Base-by-base conservation (phyloP, 371 early-diverging fungal species). In the Mucor velutinosus region DNA sequence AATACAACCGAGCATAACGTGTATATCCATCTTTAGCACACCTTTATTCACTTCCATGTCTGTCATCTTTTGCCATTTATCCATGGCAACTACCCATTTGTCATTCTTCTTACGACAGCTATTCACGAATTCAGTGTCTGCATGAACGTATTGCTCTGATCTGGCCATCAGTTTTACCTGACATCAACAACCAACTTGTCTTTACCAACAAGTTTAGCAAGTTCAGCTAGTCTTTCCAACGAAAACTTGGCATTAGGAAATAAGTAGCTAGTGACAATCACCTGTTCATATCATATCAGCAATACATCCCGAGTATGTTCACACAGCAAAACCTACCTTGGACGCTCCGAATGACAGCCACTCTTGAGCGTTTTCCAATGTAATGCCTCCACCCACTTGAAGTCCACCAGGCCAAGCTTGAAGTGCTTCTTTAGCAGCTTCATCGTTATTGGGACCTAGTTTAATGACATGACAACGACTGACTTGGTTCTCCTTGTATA, bases 331-430 rank as follows among this genome's bases (percentile, higher is more conserved):
- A 7, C 59, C 27, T 69, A 88, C 90, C 84, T 95, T 95, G 69
- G 85, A 81, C 1, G 98, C 97, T 33, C 97, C 97, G 19, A 78
- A 74, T 43, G 88, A 88, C 7, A 99, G 69, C 99, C 99, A 99
- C 53, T 83, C 58, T 56, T 81, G 78, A 4, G 97, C 97, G 78
- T 97, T 97, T 7, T 92, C 94, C 0, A 85, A 63, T 0, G 85
- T 93, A 64, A 99, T 96, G 30, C 98, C 97, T n/a, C 99, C 99
- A 58, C 98, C 99, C 7, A 97, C 76, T 73, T 97, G 98, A 51
- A 99, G 81, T 8, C 90, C 91, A 25, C 79, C 76, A 12, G 96
- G 97, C 96, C 97, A 97, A 14, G 91, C 85, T 8, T 65, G 72
- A 37, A 97, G 84, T 2, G 97, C 96, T 49, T 90, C 92, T 62